Conservation (phyloP, 2,329 filamentous ascomycete species). For the Escovopsis sp. region DNA sequence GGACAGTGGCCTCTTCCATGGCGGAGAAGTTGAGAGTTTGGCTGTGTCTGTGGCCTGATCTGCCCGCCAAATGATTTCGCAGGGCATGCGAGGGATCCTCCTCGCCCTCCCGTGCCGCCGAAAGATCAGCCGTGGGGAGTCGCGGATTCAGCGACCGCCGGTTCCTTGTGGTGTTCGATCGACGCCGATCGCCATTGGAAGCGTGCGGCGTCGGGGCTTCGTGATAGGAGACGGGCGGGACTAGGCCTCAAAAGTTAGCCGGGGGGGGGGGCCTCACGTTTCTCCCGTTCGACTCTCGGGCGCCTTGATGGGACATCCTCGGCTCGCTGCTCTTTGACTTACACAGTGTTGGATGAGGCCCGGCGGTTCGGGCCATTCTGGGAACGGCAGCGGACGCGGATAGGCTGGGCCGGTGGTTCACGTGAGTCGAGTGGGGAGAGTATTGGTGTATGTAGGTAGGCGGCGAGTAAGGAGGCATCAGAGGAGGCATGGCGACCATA, state of each 20-base stretch:
- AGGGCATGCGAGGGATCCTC: slow-evolving; percentile 4
- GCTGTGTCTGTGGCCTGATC: slow-evolving; percentile 1
- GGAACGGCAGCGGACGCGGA: not conserved
- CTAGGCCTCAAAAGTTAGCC: not conserved
- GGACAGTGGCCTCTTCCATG: slow-evolving; percentile 20
- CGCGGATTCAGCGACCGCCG: slow-evolving; percentile 14
- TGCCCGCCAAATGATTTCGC: not conserved
- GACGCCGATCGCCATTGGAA: slow-evolving; percentile 12
- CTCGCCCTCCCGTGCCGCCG: slow-evolving; percentile 8
- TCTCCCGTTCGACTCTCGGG: not conserved
- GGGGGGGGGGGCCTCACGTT: no score
- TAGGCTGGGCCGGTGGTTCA: not conserved
- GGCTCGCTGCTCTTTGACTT: not conserved
- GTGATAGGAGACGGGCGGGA: not conserved
- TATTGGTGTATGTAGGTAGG: slow-evolving; percentile 1
- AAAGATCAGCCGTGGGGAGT: slow-evolving; percentile 11
- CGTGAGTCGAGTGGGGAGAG: slow-evolving; percentile 7
- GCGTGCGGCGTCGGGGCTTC: slow-evolving; percentile 1
- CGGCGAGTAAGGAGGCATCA: no score
- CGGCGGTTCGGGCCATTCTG: not conserved
- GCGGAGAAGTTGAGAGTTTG: not conserved
- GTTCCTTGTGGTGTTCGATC: slow-evolving; percentile 13
- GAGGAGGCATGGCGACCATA: slow-evolving; percentile 1
- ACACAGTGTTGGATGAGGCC: slow-evolving; percentile 1
- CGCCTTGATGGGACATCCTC: no score